Base-by-base conservation (phyloP, 148 eudicot species). In the Tetragonia tetragonoides region DNA sequence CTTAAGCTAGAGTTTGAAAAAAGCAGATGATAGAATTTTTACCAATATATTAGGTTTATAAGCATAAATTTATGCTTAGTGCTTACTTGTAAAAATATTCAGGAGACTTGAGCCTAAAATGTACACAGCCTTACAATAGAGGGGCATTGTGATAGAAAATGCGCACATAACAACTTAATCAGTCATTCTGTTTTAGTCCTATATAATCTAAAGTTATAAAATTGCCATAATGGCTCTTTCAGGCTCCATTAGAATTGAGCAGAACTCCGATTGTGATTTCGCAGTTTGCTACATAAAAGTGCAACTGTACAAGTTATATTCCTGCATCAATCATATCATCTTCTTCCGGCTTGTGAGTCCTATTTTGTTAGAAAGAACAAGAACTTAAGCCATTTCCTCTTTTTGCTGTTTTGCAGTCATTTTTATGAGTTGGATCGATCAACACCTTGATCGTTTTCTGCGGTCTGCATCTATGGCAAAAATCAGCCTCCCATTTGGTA, bases 351-450 rank as follows among this genome's bases (percentile, higher is more conserved):
- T n/a, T n/a, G n/a, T n/a, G n/a, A n/a, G n/a, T n/a, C n/a, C n/a
- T n/a, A n/a, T n/a, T n/a, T n/a, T n/a, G n/a, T n/a, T n/a, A n/a
- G n/a, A n/a, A n/a, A n/a, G n/a, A n/a, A n/a, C n/a, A 59, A 21
- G 54, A 15, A n/a, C 41, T 39, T 57, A 42, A 46, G 15, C 37
- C 62, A 15, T 28, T 40, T 51, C n/a, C 4, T 41, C 28, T 18
- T 68, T 53, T n/a, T n/a, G 74, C 44, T 75, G n/a, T 72, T 80
- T 66, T 73, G 75, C 84, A 93, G 98, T 73, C 80, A 87, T 82
- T 87, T 92, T 18, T 94, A 94, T 40, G 98, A 94, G 79, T 81
- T 94, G 89, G 97, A 94, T 66, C 95, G n/a, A n/a, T n/a, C n/a
- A 89, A 76, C 98, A 94, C 84, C 89, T 94, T 77, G 90, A 90